Percentiles rank a stretch among this genome's conserved stretches.
phyloP scores from a whole-genome alignment of 108 stramenopile genomes.

The Cyclostephanos invisitatus region DNA sequence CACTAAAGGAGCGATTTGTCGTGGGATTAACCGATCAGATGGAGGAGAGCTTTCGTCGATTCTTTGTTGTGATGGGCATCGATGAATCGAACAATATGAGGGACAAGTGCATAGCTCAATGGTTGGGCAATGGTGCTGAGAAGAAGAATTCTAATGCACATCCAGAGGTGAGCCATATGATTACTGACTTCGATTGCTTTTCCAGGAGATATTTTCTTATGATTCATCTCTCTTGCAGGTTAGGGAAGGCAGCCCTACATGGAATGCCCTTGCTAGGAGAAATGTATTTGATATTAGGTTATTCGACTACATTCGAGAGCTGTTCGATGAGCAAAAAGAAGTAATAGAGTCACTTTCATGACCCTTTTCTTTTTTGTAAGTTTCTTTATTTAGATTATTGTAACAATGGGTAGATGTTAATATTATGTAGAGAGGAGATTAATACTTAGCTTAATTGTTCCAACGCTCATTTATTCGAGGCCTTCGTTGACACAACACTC shows the following conservation, averaged over 20 bases:
- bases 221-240: conserved; percentile 5
- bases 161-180: background rate
- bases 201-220: background rate
- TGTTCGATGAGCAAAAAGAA: conserved; percentile 46
- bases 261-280: conserved; percentile 34
- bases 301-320: conserved; percentile 36
- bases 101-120: conserved; percentile 28
- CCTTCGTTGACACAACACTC: too few species aligned
- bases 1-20: conserved; percentile 46
- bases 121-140: conserved; percentile 13
- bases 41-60: conserved; percentile 47
- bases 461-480: too few species aligned
- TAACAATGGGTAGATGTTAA: too few species aligned
- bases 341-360: conserved; percentile 19
- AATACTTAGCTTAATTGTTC: too few species aligned
- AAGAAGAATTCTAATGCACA: conserved; percentile 6
- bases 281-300: conserved; percentile 45
- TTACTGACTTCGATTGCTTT: background rate
- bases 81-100: conserved; percentile 21
- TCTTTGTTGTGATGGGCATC: conserved; percentile 41
- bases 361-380: background rate
- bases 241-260: conserved; percentile 19
- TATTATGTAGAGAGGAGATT: too few species aligned
- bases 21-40: conserved; percentile 51
- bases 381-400: too few species aligned